These are phyloP conservation scores for Verbena officinalis DNA, from an alignment of 257 asterid species.

Conservation along the genomic window DNA sequence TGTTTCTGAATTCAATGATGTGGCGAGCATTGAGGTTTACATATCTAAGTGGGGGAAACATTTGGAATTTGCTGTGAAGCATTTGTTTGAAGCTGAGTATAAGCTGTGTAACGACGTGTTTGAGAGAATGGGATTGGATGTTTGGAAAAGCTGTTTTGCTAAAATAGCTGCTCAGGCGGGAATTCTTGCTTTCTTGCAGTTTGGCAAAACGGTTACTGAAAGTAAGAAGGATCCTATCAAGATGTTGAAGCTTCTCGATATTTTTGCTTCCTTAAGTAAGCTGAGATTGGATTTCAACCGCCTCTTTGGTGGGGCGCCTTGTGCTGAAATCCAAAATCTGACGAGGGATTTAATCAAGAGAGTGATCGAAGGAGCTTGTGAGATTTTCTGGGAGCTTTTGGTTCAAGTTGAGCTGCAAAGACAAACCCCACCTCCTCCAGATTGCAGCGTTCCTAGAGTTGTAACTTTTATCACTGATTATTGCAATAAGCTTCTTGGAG, in stretches of 20 bases:
- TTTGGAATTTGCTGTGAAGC: slow-evolving; percentile 87
- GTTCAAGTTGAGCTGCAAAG: slow-evolving; percentile 90
- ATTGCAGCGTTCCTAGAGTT: slow-evolving; percentile 80
- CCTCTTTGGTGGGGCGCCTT: slow-evolving; percentile 84
- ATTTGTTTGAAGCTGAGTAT: slow-evolving; percentile 83
- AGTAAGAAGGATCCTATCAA: slow-evolving; percentile 93
- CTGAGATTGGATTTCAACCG: slow-evolving; percentile 86
- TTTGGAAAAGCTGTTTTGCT: slow-evolving; percentile 84
- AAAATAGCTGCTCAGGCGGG: slow-evolving; percentile 85
- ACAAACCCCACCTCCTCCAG: slow-evolving; percentile 75
- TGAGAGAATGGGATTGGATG: slow-evolving; percentile 74
- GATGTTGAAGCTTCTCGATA: slow-evolving; percentile 72
- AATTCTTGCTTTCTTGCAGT: slow-evolving; percentile 77
- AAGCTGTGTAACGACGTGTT: slow-evolving; percentile 78
- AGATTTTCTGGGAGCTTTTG: slow-evolving; percentile 89
- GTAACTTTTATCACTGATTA: slow-evolving; percentile 77
- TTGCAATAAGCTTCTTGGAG: slow-evolving; percentile 86
- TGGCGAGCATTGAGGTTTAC: slow-evolving; percentile 72
- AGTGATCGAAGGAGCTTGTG: slow-evolving; percentile 79
- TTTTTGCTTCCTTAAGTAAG: slow-evolving; percentile 77
- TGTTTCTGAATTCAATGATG: slow-evolving; percentile 75
- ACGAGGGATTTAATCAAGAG: slow-evolving; percentile 83
- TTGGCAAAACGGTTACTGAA: slow-evolving; percentile 83
- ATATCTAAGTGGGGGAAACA: slow-evolving; percentile 86
- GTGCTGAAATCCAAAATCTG: slow-evolving; percentile 77